phyloP scores from a whole-genome alignment of 805 yeast genomes.

The Yarrowia divulgata region DNA sequence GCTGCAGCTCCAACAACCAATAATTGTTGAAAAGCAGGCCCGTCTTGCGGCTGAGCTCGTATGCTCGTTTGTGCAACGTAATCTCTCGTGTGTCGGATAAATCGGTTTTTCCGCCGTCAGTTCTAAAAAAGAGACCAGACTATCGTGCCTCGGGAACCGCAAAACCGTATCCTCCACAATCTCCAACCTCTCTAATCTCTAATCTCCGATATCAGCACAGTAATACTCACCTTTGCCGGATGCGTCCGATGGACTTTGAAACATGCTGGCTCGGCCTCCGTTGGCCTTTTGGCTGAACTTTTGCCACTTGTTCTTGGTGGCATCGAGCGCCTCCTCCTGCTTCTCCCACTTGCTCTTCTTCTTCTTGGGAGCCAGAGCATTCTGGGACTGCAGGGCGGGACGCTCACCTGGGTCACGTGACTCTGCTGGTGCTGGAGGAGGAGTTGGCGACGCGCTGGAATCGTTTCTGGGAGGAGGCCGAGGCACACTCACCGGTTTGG shows the following conservation, averaged over 20 bases:
- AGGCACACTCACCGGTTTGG: background rate
- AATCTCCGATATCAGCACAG: background rate
- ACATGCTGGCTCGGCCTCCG: slow-evolving; percentile 21
- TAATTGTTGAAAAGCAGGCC: too few relatives aligned
- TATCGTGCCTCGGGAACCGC: too few relatives aligned
- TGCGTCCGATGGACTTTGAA: slow-evolving; percentile 20
- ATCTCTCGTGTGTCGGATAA: slow-evolving; percentile 7
- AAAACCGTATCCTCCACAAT: background rate
- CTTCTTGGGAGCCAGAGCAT: slow-evolving; percentile 21
- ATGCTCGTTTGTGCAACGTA: slow-evolving; percentile 1
- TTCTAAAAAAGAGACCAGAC: too few relatives aligned
- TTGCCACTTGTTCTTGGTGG: slow-evolving; percentile 31
- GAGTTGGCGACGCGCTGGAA: background rate
- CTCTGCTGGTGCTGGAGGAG: slow-evolving; percentile 13
- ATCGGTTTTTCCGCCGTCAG: background rate
- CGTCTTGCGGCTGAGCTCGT: slow-evolving; percentile 16
- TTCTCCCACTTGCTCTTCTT: slow-evolving; percentile 37
- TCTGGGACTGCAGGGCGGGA: slow-evolving; percentile 20
- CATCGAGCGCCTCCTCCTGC: slow-evolving; percentile 35
- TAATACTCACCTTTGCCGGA: slow-evolving; percentile 28
- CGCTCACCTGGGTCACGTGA: background rate
- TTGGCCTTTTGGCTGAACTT: slow-evolving; percentile 35
- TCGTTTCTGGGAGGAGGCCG: background rate
- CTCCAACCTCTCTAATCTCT: too few relatives aligned
- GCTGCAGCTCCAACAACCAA: background rate